Base-by-base conservation (phyloP, 495 filamentous ascomycete genomes). In the Penicillium goetzii region DNA sequence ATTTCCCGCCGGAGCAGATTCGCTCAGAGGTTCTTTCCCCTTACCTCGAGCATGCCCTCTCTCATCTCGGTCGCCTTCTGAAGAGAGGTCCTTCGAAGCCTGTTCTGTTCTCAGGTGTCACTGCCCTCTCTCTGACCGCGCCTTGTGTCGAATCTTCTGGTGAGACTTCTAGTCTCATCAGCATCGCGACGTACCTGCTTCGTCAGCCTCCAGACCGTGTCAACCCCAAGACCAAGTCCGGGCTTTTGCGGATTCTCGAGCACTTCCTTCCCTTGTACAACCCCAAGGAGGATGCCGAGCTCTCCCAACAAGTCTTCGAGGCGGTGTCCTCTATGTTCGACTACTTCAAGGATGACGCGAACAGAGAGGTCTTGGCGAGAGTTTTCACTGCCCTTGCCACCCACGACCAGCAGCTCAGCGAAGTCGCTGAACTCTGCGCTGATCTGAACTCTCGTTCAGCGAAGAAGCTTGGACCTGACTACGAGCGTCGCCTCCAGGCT, bases 191-290 rank as follows among this genome's bases (percentile, higher is more conserved):
- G 9, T 94, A 90, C 75, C 83, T 99, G 32, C 84, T 99, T 15
- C 86, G 89, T 54, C 92, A 97, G 68, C 93, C 95, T 19, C 83
- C 88, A 17, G 86, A 89, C 51, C 83, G 88, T 63, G 92, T 99
- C 36, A 92, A 83, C 61, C 90, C 91, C 2, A 91, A 85, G 74
- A 90, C 88, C 2, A 99, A 99, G 76, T 87, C 88, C 23, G 88
- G 89, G 26, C 79, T 97, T 23, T 75, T 99, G 58, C 79, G 85
- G 34, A 89, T 89, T 47, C 68, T 96, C 19, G 83, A 92, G 65
- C 86, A 90, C 67, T 92, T 96, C 70, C 79, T 93, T 36, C 87
- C 86, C 15, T 72, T 90, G 2, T 85, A 82, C 59, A 72, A 85
- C 51, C 74, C 83, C 32, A 76, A 85, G 47, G 79, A 86, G 43